Evolutionary conservation across 192 early-diverging fungal genomes (phyloP).

Genomic region (Entrophospora sp.): DNA sequence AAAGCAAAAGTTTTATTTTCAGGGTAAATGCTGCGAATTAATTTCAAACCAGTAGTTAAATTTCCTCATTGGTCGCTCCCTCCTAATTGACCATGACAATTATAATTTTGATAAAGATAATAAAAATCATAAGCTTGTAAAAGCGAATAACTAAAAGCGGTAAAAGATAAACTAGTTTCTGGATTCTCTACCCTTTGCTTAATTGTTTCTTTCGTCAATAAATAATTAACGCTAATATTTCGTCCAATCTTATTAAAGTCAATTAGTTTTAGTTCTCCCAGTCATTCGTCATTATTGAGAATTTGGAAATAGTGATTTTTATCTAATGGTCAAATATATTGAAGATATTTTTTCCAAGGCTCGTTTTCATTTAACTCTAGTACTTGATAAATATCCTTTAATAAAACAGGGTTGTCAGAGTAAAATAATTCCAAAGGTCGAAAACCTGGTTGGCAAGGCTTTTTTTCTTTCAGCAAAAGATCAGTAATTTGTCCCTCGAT

Average conservation of each 20-base stretch:
- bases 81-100: slow-evolving; percentile 2
- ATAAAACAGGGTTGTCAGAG: neutral
- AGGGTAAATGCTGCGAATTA: neutral
- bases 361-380: neutral
- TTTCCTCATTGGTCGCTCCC: slow-evolving; percentile 12
- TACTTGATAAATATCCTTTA: slow-evolving; percentile 1
- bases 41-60: slow-evolving; percentile 6
- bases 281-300: slow-evolving; percentile 3
- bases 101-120: neutral
- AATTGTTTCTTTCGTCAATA: neutral
- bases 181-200: neutral
- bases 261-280: neutral
- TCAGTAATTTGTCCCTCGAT: neutral
- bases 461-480: neutral
- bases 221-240: neutral
- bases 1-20: slow-evolving; percentile 10
- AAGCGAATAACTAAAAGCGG: slow-evolving; percentile 5
- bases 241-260: neutral
- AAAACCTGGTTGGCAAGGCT: neutral
- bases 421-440: neutral
- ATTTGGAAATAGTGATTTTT: neutral
- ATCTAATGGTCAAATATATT: neutral
- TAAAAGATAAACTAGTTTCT: neutral
- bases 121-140: slow-evolving; percentile 15
- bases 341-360: neutral